phyloP scores from a whole-genome alignment of 345 rosid species.

The Brassica nigra region DNA sequence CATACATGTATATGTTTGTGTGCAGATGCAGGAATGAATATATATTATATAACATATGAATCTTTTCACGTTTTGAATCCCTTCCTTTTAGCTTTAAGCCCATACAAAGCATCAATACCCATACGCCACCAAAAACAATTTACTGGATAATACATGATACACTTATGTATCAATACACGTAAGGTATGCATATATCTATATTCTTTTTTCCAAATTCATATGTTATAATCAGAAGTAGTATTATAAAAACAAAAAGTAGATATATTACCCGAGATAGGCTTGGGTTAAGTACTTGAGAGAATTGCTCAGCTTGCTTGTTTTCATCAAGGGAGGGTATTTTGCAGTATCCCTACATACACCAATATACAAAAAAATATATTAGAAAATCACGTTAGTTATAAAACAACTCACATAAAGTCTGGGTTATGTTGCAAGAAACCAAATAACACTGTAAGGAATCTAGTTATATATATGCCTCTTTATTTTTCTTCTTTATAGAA shows the following conservation, averaged over 20 bases:
- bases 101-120: slow-evolving; percentile 36
- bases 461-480: neutral
- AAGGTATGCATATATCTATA: neutral
- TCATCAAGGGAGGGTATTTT: slow-evolving; percentile 87
- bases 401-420: slow-evolving; percentile 3
- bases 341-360: slow-evolving; percentile 65
- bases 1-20: neutral
- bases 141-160: neutral
- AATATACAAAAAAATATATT: neutral
- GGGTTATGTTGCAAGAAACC: neutral
- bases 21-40: neutral
- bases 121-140: neutral
- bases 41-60: slow-evolving; percentile 3
- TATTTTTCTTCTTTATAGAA: neutral
- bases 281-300: slow-evolving; percentile 85
- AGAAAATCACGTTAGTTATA: neutral
- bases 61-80: slow-evolving; percentile 24
- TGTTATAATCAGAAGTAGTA: neutral
- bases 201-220: neutral
- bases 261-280: slow-evolving; percentile 79
- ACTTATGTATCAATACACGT: neutral
- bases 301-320: slow-evolving; percentile 95
- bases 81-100: slow-evolving; percentile 24
- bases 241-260: neutral
- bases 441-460: slow-evolving; percentile 15